Conservation (phyloP, 371 early-diverging fungal genomes). For the Mortierella sp. region DNA sequence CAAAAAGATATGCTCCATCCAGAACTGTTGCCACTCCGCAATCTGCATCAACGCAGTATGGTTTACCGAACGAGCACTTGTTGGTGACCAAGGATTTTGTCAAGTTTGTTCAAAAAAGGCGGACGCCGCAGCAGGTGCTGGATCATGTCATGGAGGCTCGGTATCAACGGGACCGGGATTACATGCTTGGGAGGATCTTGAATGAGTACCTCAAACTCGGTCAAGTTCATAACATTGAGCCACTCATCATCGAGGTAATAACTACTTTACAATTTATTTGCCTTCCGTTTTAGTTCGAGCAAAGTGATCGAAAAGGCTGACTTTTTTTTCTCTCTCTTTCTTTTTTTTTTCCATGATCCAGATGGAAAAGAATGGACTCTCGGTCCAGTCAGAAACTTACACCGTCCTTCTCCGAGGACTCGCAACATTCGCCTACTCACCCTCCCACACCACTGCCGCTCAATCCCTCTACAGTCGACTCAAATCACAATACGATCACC, state of each 20-base stretch:
- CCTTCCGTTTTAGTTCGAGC: neutral
- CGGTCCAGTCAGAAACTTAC: neutral
- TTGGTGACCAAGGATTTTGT: constrained; percentile 1
- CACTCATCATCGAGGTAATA: constrained; percentile 2
- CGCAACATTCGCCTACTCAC: constrained; percentile 11
- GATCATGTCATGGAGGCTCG: constrained; percentile 12
- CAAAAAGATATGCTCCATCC: neutral
- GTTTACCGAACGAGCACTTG: neutral
- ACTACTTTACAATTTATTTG: neutral
- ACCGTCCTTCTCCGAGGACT: neutral
- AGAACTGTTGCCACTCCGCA: neutral
- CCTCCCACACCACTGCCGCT: neutral
- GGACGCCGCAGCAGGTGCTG: neutral
- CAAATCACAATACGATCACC: constrained; percentile 3
- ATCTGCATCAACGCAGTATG: neutral
- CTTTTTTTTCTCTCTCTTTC: neutral
- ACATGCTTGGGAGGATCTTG: neutral
- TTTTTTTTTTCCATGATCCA: neutral
- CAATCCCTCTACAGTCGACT: constrained; percentile 5
- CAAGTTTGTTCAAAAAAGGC: neutral
- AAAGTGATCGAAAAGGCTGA: neutral
- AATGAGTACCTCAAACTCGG: neutral
- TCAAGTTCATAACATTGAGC: constrained; percentile 2
- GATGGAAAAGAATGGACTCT: neutral
- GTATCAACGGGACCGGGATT: neutral